These are phyloP conservation scores for Schizosaccharomyces lindneri DNA, from an alignment of 805 yeast species.

Conservation along the genomic window DNA sequence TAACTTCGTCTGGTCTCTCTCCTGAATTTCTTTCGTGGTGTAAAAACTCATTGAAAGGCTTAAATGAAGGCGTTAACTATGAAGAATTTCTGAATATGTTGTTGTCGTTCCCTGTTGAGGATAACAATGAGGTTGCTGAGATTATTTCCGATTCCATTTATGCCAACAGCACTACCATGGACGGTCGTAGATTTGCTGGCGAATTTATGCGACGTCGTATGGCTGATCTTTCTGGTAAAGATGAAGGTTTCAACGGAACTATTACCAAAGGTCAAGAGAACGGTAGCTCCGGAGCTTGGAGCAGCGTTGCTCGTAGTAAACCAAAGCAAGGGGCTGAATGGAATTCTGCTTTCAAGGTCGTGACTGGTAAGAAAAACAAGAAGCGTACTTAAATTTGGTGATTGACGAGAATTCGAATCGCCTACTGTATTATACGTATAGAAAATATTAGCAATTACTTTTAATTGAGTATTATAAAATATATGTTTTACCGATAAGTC, in stretches of 20 bases:
- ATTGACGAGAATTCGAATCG: background rate
- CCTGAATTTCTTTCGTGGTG: slow-evolving; percentile 17
- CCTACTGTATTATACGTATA: too few species aligned
- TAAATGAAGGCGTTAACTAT: slow-evolving; percentile 41
- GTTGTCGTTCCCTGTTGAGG: slow-evolving; percentile 42
- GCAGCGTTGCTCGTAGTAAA: slow-evolving; percentile 8
- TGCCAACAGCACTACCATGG: slow-evolving; percentile 70
- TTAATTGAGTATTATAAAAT: too few species aligned
- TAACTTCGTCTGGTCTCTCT: background rate
- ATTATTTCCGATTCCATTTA: slow-evolving; percentile 82
- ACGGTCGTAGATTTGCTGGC: slow-evolving; percentile 78
- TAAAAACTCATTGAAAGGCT: slow-evolving; percentile 17
- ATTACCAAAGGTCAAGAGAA: slow-evolving; percentile 16
- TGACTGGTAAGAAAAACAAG: slow-evolving; percentile 32
- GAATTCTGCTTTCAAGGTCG: slow-evolving; percentile 32
- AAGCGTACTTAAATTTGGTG: background rate
- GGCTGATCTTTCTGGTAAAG: slow-evolving; percentile 33
- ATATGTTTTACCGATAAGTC: too few species aligned
- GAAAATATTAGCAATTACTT: too few species aligned
- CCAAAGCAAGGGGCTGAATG: slow-evolving; percentile 13
- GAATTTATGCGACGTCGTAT: slow-evolving; percentile 65
- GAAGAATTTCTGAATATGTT: slow-evolving; percentile 62
- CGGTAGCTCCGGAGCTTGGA: slow-evolving; percentile 41
- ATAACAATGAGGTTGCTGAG: slow-evolving; percentile 45
- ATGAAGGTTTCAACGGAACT: slow-evolving; percentile 15